phyloP scores from a whole-genome alignment of 2,329 filamentous ascomycete genomes.

The Cladosporium sp. region DNA sequence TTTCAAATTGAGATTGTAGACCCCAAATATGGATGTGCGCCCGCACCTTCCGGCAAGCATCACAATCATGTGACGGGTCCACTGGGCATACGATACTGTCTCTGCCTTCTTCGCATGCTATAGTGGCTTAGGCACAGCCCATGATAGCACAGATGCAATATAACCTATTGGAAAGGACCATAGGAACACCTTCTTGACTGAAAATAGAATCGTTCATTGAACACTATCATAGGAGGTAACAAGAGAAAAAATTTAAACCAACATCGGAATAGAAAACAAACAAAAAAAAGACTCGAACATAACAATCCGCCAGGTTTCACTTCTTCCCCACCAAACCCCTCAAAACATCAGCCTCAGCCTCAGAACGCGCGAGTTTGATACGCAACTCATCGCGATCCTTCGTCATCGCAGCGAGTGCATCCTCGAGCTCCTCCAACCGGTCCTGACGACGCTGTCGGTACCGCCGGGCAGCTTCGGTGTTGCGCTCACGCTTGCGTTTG shows the following conservation, averaged over 20 bases:
- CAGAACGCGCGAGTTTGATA: constrained; percentile 57
- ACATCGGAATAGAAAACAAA: background rate
- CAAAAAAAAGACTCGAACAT: background rate
- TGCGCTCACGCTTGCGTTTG: constrained; percentile 56
- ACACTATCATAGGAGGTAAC: too few relatives aligned
- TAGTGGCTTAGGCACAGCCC: too few relatives aligned
- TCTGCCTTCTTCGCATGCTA: too few relatives aligned
- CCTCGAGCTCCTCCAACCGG: constrained; percentile 58
- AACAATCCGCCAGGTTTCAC: constrained; percentile 1
- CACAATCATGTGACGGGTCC: too few relatives aligned
- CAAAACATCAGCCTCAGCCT: constrained; percentile 61
- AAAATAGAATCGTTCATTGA: too few relatives aligned
- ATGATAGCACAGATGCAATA: too few relatives aligned
- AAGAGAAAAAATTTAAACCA: background rate
- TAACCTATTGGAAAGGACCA: too few relatives aligned
- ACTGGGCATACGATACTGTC: too few relatives aligned
- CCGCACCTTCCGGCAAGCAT: too few relatives aligned
- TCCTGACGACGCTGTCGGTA: constrained; percentile 68
- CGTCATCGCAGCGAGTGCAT: constrained; percentile 53
- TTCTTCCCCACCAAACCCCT: constrained; percentile 21
- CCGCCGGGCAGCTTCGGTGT: constrained; percentile 66
- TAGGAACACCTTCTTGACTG: too few relatives aligned
- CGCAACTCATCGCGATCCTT: constrained; percentile 60
- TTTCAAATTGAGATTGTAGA: too few relatives aligned
- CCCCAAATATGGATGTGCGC: too few relatives aligned